Conservation (phyloP, 2,329 filamentous ascomycete species). For the Incumbomyces lentus region DNA sequence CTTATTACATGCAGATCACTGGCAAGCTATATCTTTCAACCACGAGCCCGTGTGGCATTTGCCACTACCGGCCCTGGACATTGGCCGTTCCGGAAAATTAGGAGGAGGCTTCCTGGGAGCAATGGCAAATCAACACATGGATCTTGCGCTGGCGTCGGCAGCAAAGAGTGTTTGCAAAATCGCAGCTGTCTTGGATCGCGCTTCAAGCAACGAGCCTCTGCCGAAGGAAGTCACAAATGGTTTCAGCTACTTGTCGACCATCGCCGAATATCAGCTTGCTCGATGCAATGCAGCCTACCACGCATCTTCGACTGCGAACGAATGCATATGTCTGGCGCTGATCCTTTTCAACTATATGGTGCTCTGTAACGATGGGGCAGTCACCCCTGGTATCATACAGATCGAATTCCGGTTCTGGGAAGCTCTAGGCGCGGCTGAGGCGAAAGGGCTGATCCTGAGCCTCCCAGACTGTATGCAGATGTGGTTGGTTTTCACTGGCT, state of each 20-base stretch:
- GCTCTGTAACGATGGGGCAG: background rate
- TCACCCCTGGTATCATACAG: conserved; percentile 1
- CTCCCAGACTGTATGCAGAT: background rate
- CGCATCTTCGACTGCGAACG: background rate
- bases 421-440: conserved; percentile 1
- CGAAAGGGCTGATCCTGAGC: background rate
- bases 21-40: conserved; percentile 8
- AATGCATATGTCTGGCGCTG: conserved; percentile 6
- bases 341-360: conserved; percentile 6
- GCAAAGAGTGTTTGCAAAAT: conserved; percentile 5
- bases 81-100: background rate
- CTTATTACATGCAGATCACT: conserved; percentile 2
- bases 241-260: conserved; percentile 4
- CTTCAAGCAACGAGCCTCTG: background rate
- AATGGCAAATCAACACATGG: background rate
- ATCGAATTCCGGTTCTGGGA: conserved; percentile 3
- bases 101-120: background rate
- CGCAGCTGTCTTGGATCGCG: conserved; percentile 3
- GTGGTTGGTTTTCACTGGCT: conserved; percentile 2
- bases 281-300: conserved; percentile 4
- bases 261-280: conserved; percentile 7
- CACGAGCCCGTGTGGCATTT: conserved; percentile 3
- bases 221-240: background rate
- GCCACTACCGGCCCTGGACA: background rate
- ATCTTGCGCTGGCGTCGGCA: background rate